These are phyloP conservation scores for Suillus cothurnatus DNA, from an alignment of 768 basidiomycete species.

Conservation along the genomic window DNA sequence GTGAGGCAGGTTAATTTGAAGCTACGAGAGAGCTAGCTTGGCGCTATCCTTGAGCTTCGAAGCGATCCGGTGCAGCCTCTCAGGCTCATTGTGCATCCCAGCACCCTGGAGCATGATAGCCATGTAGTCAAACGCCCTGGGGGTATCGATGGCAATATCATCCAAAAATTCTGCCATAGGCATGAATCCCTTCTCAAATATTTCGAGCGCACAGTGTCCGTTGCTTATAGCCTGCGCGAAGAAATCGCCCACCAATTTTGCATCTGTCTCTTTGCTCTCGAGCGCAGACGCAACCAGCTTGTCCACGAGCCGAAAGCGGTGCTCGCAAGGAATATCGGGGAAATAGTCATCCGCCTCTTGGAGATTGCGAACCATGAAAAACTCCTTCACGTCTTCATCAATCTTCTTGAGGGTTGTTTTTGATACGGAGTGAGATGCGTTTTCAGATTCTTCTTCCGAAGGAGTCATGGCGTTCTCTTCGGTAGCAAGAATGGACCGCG, in stretches of 20 bases:
- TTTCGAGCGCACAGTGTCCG: slow-evolving; percentile 54
- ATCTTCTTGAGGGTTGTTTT: slow-evolving; percentile 76
- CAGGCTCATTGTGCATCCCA: slow-evolving; percentile 58
- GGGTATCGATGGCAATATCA: slow-evolving; percentile 89
- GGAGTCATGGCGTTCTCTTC: slow-evolving; percentile 46
- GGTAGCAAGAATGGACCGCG: slow-evolving; percentile 73
- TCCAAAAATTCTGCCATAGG: slow-evolving; percentile 77
- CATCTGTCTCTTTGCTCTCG: slow-evolving; percentile 82
- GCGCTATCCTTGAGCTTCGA: slow-evolving; percentile 63
- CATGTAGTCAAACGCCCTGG: slow-evolving; percentile 78
- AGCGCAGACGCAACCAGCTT: slow-evolving; percentile 74
- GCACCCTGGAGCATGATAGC: slow-evolving; percentile 75
- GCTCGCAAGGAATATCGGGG: slow-evolving; percentile 63
- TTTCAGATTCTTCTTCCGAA: slow-evolving; percentile 53
- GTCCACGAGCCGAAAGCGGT: slow-evolving; percentile 70
- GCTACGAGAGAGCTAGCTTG: slow-evolving; percentile 54
- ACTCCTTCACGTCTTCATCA: slow-evolving; percentile 81
- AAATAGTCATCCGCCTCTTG: slow-evolving; percentile 91
- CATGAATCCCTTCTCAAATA: slow-evolving; percentile 76
- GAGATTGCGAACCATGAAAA: slow-evolving; percentile 80
- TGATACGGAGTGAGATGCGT: slow-evolving; percentile 47
- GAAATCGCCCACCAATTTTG: slow-evolving; percentile 74
- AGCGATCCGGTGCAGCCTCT: slow-evolving; percentile 55
- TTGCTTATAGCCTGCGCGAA: slow-evolving; percentile 66
- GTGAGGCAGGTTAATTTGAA: not conserved